phyloP scores from a whole-genome alignment of 2,329 filamentous ascomycete genomes.

The Fusarium veterinarium region DNA sequence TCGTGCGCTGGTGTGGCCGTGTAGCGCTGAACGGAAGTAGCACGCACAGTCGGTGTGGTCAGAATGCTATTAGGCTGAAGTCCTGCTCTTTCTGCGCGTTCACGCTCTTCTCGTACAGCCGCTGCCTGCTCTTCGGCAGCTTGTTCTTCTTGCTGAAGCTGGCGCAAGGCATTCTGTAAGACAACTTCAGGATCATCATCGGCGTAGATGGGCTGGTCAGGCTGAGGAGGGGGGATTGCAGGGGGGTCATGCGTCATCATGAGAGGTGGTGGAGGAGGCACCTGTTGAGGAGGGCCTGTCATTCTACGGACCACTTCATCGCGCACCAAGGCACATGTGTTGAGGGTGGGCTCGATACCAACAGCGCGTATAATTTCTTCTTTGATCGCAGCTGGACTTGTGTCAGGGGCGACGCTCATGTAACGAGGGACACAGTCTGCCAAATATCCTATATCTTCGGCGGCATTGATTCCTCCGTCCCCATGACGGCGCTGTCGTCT shows the following conservation, averaged over 20 bases:
- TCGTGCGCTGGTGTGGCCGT: conserved; percentile 51
- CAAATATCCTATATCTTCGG: conserved; percentile 69
- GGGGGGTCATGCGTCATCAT: conserved; percentile 43
- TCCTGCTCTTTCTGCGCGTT: conserved; percentile 57
- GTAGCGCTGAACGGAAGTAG: conserved; percentile 49
- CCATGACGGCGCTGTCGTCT: conserved; percentile 66
- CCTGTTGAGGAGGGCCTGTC: conserved; percentile 34
- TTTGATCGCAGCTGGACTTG: conserved; percentile 68
- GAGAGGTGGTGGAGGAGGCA: conserved; percentile 34
- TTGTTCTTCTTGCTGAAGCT: conserved; percentile 69
- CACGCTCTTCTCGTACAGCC: conserved; percentile 64
- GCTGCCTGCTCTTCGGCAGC: conserved; percentile 69
- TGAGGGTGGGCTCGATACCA: conserved; percentile 65
- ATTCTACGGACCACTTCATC: conserved; percentile 65
- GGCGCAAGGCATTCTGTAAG: conserved; percentile 68
- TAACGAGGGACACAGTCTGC: conserved; percentile 70
- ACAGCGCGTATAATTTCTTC: conserved; percentile 67
- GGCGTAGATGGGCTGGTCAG: conserved; percentile 56
- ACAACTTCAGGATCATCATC: conserved; percentile 69
- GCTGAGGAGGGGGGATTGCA: conserved; percentile 46
- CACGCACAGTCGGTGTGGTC: conserved; percentile 47
- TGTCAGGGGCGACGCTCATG: conserved; percentile 68
- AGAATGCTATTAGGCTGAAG: conserved; percentile 47
- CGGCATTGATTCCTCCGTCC: conserved; percentile 59
- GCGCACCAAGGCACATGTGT: conserved; percentile 66